These are phyloP conservation scores for Cryptomeria japonica DNA, from an alignment of 75 land plant genomes.

Conservation along the genomic window DNA sequence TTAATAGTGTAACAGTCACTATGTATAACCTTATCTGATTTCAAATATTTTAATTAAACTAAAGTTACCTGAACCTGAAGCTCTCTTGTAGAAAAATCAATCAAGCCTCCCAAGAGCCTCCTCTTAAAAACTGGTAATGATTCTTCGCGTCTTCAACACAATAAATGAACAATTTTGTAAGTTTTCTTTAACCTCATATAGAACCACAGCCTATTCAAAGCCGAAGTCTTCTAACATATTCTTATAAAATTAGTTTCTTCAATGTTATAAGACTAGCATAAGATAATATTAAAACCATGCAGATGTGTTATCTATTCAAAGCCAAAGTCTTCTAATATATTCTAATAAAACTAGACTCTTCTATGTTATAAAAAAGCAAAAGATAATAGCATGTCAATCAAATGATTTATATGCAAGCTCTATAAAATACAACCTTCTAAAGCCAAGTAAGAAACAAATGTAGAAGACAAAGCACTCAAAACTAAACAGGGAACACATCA, in stretches of 20 bases:
- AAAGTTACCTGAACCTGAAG: slow-evolving; percentile 85
- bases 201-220: neutral
- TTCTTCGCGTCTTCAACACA: slow-evolving; percentile 84
- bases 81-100: slow-evolving; percentile 95
- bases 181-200: neutral
- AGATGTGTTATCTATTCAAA: neutral
- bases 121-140: slow-evolving; percentile 91
- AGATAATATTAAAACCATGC: neutral
- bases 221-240: neutral
- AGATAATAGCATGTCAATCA: neutral
- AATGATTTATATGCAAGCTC: neutral
- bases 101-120: slow-evolving; percentile 83
- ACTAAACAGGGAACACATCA: neutral
- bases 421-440: neutral
- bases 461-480: neutral
- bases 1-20: neutral
- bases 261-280: neutral
- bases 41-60: neutral
- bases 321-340: neutral
- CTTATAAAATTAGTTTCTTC: neutral
- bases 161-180: neutral
- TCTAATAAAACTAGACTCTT: neutral
- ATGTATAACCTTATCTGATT: neutral
- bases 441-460: neutral
- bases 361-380: too few species aligned